Evolutionary conservation across 139 green algal genomes (phyloP), one percentile per base, ranked within the genome.

Genomic region (Choricystis sp.): DNA sequence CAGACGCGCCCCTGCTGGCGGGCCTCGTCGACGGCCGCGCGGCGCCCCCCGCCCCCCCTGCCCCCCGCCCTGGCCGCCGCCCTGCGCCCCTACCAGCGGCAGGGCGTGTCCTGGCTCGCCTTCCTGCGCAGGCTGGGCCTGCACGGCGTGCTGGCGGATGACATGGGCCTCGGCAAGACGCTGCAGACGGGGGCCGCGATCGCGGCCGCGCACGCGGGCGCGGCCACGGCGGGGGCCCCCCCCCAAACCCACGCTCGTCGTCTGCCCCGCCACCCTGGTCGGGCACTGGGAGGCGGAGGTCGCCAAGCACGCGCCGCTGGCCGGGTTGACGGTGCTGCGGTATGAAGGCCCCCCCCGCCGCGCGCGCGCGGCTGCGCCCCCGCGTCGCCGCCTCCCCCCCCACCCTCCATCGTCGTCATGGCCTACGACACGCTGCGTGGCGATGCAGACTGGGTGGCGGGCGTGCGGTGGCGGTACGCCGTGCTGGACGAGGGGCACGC

Each of bases 401-500:
- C 56, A 27, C 63, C 70, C 65, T 77, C 92, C 66, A 65, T 96
- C 3, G 57, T 93, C 24, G 75, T 98, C 2, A 90, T 87, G 56
- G 86, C 77, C 19, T 98, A 98, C 68, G 92, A 98, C 60, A 64
- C 76, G 16, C 66, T 96, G 63, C 76, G 88, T 2, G 62, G 76
- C 5, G 92, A 99, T 52, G 69, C 86, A 14, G 81, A 89, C 2
- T 91, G 83, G 83, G 67, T 88, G 23, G 28, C 63, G 1, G 31
- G 20, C 3, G 30, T 64, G 59, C 29, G 63, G 20, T 99, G 86
- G 86, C 56, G 83, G 22, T 99, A 98, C 75, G 86, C 73, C 57
- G 74, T 96, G 23, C 79, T 97, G 70, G 93, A 99, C 64, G 93
- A 99, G 77, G 93, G 93, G 0, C 93, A 99, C 74, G 73, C 92